Evolutionary conservation across 306 rosid species (phyloP), one percentile per base, ranked within the genome.

Genomic region (Inga oerstediana): DNA sequence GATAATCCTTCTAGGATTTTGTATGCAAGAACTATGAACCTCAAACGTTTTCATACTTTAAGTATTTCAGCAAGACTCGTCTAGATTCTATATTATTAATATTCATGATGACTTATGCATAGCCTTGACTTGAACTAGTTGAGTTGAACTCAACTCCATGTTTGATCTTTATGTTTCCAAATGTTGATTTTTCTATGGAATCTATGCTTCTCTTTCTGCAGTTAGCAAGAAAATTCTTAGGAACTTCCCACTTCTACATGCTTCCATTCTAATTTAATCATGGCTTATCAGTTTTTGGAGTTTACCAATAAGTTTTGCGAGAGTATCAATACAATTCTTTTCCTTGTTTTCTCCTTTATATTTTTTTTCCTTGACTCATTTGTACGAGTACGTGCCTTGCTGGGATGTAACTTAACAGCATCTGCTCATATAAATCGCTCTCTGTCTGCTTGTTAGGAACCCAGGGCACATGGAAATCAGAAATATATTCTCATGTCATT

Each of bases 81-180:
- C 16, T 59, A 14, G 30, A 24, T 77, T 76, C 39, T 56, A 56
- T 76, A 41, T 56, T 6, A 34, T 35, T 35, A 19, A 61, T 39
- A 24, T 30, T 58, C 56, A 43, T 16, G 43, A 39, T 24, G 35
- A 62, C 27, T 39, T 14, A 37, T 35, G 68, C 35, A 51, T 37
- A n/a, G 49, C 59, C 72, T 43, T 61, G 49, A 68, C 52, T 77
- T 83, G 32, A 81, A 59, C 27, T 81, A 39, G n/a, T 8, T 45
- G 67, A 7, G 17, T 19, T 32, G 11, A 39, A 20, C 59, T 62
- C 3, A 32, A 52, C 24, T 39, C 49, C 62, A 16, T 62, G 20
- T 73, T 73, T 73, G 41, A 46, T 46, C 11, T 22, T 72, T 39
- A 45, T 46, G 34, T 35, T 44, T 22, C 9, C 37, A 72, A 46